These are phyloP conservation scores for Arabidopsis suecica DNA, from an alignment of 345 rosid genomes.

Conservation along the genomic window DNA sequence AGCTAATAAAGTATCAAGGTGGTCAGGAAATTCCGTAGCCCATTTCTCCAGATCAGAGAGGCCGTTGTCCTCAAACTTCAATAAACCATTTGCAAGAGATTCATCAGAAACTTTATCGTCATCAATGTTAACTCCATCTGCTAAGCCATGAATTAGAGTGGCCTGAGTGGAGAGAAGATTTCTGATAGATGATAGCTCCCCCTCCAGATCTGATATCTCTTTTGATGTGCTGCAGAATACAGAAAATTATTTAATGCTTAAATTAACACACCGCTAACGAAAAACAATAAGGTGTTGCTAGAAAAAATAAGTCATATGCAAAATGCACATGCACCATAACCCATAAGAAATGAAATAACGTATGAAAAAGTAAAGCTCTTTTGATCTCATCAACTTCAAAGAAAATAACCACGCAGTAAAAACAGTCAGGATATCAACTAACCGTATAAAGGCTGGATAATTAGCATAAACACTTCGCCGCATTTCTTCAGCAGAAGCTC, in stretches of 20 bases:
- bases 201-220: slow-evolving; percentile 99
- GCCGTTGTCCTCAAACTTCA: slow-evolving; percentile 58
- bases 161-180: slow-evolving; percentile 94
- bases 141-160: slow-evolving; percentile 85
- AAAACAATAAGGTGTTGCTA: neutral
- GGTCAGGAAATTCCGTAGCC: slow-evolving; percentile 87
- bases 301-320: slow-evolving; percentile 5
- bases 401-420: slow-evolving; percentile 21
- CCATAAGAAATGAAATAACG: neutral
- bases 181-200: slow-evolving; percentile 93
- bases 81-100: slow-evolving; percentile 48
- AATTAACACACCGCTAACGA: slow-evolving; percentile 5
- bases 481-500: slow-evolving; percentile 99
- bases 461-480: slow-evolving; percentile 97
- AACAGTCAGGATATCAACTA: slow-evolving; percentile 29
- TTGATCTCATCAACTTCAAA: neutral
- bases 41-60: slow-evolving; percentile 87
- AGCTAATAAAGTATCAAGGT: slow-evolving; percentile 89
- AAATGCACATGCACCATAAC: slow-evolving; percentile 21
- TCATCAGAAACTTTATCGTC: slow-evolving; percentile 54
- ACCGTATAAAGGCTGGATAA: slow-evolving; percentile 97
- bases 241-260: slow-evolving; percentile 8
- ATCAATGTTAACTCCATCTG: slow-evolving; percentile 85
- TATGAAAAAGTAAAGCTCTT: neutral
- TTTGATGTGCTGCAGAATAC: slow-evolving; percentile 78